Base-by-base conservation (phyloP, 768 basidiomycete genomes). In the Leucocoprinus sp. region DNA sequence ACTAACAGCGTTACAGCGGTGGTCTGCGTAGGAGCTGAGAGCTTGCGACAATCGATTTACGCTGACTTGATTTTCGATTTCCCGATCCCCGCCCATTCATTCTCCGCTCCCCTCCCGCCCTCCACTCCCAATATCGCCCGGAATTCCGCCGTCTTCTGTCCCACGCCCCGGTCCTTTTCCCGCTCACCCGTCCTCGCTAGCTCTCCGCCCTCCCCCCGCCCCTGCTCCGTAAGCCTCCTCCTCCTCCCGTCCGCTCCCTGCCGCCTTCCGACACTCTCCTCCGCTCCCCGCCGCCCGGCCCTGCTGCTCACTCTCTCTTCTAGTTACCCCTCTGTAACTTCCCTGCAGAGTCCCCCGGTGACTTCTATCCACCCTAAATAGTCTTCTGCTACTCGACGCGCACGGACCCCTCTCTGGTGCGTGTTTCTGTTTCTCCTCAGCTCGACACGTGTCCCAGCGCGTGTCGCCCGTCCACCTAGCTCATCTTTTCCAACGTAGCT, bases 41-140 rank as follows among this genome's bases (percentile, higher is more conserved):
- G 45, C 45, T 47, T 47, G 45, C 45, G 45, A 47, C 45, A 47
- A 47, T 47, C 45, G 45, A 47, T 47, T 38, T 38, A 47, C 45
- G 45, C 45, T 47, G 45, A 40, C 37, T 47, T 38, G 37, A 31
- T 47, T 47, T 47, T 47, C 33, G 39, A 38, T 33, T 47, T 47
- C 45, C 45, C 45, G 45, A 47, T 47, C 45, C 45, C 45, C 45
- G 45, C 37, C 45, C 45, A 18, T 38, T 38, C 24, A 37, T 40
- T 47, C 37, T 47, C 45, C 45, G 37, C 45, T 47, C 22, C 45
- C 45, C 45, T 47, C 38, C 45, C 38, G 38, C 45, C 29, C 38
- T 22, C 38, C 28, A 18, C 14, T 31, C 19, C n/a, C 9, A 17
- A 12, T 38, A 47, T 47, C 45, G 45, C 45, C 38, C 45, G 38